These are phyloP conservation scores for Huntiella savannae DNA, from an alignment of 2,329 filamentous ascomycete species.

Conservation along the genomic window DNA sequence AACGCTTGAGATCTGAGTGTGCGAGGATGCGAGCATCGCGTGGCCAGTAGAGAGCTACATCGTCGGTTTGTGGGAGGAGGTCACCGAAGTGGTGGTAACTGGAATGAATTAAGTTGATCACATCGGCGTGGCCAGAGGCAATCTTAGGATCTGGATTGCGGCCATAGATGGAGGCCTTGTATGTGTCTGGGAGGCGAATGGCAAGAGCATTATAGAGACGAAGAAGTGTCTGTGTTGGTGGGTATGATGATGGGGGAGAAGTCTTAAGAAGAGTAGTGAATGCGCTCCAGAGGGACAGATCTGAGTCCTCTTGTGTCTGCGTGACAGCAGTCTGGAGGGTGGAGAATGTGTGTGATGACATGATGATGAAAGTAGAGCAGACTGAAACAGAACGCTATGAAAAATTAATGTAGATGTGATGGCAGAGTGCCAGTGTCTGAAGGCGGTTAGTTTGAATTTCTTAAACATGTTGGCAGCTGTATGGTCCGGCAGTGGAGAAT, in stretches of 20 bases:
- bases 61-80: constrained; percentile 16
- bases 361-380: neutral
- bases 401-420: neutral
- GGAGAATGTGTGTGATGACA: neutral
- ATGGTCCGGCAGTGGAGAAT: too few species aligned
- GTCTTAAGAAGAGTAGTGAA: neutral
- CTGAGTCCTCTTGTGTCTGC: too few species aligned
- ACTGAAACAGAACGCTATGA: neutral
- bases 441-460: too few species aligned
- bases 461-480: too few species aligned
- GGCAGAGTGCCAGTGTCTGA: too few species aligned
- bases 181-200: constrained; percentile 2
- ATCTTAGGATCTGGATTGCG: neutral
- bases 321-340: too few species aligned
- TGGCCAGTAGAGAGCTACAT: constrained; percentile 17
- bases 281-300: too few species aligned
- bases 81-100: constrained; percentile 23
- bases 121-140: constrained; percentile 8
- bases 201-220: constrained; percentile 7
- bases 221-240: constrained; percentile 4
- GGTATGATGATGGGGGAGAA: neutral
- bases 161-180: constrained; percentile 1
- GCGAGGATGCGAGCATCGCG: constrained; percentile 16
- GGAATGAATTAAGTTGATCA: constrained; percentile 15
- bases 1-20: constrained; percentile 17